Evolutionary conservation across 73 alveolate genomes (phyloP), one percentile per base, ranked within the genome.

Genomic region (Symbiodinium pilosum): DNA sequence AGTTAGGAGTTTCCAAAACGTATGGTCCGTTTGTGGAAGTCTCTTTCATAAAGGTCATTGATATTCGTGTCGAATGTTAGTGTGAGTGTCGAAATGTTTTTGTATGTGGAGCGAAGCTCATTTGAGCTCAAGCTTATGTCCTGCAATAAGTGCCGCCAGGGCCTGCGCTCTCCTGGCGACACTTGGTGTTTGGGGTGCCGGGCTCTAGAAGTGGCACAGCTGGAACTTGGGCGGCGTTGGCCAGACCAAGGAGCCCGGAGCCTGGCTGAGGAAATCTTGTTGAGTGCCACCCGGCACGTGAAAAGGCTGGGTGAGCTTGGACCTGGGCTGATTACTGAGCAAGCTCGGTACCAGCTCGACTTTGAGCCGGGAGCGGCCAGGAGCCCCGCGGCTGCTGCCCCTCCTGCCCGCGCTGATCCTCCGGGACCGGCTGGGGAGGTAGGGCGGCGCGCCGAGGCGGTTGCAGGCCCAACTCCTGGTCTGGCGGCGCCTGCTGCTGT

Each of bases 101-200:
- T 32, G 39, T n/a, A n/a, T n/a, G n/a, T n/a, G n/a, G n/a, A n/a
- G n/a, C 39, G 4, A 0, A 32, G 77, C 77, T 14, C 28, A 36
- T 14, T 64, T 64, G 39, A 59, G 77, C 77, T 24, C 28, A 32
- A 59, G 28, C 1, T 59, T 32, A 59, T 32, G 8, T 4, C 28
- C 0, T 86, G 94, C 84, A 56, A 28, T 36, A 86, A 86, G 94
- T 86, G 94, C 56, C 36, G 84, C 43, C 39, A 11, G 56, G 56
- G 64, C 3, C 47, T 21, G 21, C 43, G 43, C 36, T 56, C 30
- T 18, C 69, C 32, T 40, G 94, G 94, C 30, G 94, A 87, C 84
- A 36, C 94, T 36, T 87, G 94, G 94, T 54, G 94, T 43, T 21
- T 38, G 56, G 94, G 94, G 20, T 87, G 94, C 41, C 39, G 40